Conservation (phyloP, 148 eudicot genomes). For the Chenopodium formosanum region DNA sequence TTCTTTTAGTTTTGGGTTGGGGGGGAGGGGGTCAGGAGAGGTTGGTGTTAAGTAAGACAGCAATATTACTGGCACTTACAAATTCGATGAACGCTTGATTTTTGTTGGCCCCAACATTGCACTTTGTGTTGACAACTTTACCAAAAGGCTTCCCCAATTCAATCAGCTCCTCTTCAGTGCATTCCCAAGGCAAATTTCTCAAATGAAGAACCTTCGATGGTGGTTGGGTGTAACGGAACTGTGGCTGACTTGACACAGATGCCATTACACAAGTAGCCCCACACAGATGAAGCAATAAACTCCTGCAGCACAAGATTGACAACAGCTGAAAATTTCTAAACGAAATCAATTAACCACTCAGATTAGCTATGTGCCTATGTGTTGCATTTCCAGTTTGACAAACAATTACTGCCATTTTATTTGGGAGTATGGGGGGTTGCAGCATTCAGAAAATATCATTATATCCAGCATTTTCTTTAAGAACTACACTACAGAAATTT, state of each 20-base stretch:
- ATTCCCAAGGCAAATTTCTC: slow-evolving; percentile 99
- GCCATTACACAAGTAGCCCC: slow-evolving; percentile 50
- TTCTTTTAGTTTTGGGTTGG: background rate
- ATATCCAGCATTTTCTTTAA: background rate
- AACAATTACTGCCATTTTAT: too few relatives aligned
- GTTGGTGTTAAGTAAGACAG: background rate
- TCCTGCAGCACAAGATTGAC: slow-evolving; percentile 17
- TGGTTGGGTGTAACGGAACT: slow-evolving; percentile 96
- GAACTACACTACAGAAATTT: background rate
- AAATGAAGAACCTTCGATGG: slow-evolving; percentile 98
- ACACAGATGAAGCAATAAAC: background rate
- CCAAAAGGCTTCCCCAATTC: slow-evolving; percentile 97
- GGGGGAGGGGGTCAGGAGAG: background rate
- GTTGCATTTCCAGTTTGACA: too few relatives aligned
- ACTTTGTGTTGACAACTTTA: slow-evolving; percentile 92
- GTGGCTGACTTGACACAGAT: slow-evolving; percentile 93
- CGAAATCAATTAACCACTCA: background rate
- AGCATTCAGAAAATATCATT: background rate
- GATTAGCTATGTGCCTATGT: background rate
- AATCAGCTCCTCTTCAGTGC: slow-evolving; percentile 85
- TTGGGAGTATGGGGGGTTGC: too few relatives aligned
- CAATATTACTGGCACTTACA: slow-evolving; percentile 47
- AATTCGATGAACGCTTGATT: slow-evolving; percentile 99
- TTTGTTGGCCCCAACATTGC: slow-evolving; percentile 96
- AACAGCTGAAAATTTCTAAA: background rate